Conservation (phyloP, 2,329 filamentous ascomycete species). For the Fusarium sp. region DNA sequence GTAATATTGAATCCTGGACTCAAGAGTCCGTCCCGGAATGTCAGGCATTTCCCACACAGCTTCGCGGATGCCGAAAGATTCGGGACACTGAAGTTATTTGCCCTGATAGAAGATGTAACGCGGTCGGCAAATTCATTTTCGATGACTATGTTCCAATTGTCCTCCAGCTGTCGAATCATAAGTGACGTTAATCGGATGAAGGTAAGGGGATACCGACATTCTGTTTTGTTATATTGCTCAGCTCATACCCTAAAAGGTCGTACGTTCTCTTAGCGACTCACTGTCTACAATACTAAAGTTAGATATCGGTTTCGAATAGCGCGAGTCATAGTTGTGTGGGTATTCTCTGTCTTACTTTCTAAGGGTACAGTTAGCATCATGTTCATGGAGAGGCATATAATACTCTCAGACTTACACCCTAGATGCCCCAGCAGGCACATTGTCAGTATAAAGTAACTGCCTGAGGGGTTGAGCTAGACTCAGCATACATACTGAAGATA, state of each 20-base stretch:
- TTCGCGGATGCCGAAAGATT: too few relatives aligned
- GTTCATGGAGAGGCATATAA: too few relatives aligned
- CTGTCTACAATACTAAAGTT: not conserved
- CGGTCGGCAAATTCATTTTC: not conserved
- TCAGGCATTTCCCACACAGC: not conserved
- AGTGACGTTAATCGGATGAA: too few relatives aligned
- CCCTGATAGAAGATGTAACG: not conserved
- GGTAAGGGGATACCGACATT: not conserved
- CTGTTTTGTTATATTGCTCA: not conserved
- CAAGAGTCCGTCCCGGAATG: not conserved
- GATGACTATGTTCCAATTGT: not conserved
- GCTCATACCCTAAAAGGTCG: too few relatives aligned
- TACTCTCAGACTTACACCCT: not conserved
- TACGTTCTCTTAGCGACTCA: not conserved
- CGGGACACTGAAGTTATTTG: not conserved
- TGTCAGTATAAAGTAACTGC: not conserved
- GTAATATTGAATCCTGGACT: not conserved
- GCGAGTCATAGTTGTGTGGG: not conserved
- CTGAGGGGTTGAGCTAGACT: not conserved
- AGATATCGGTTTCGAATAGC: not conserved
- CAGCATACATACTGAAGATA: not conserved
- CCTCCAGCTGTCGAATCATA: not conserved
- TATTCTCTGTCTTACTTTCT: not conserved
- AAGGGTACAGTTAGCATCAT: not conserved
- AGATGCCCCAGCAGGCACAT: not conserved